Evolutionary conservation across 2,329 filamentous ascomycete genomes (phyloP).

Genomic region (Fusarium camptoceras): DNA sequence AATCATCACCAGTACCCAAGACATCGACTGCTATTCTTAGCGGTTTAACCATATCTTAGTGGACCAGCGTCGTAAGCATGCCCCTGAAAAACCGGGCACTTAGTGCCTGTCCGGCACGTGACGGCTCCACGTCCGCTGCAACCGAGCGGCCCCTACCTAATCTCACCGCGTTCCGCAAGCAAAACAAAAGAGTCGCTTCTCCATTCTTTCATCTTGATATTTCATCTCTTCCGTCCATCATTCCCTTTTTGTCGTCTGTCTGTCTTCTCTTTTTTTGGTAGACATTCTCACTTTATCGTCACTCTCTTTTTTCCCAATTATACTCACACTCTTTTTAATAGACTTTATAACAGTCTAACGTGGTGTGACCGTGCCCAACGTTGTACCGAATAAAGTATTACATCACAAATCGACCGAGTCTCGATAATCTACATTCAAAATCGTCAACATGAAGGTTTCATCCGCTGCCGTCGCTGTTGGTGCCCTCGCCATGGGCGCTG

Average conservation of each 20-base stretch:
- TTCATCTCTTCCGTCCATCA: slow-evolving; percentile 16
- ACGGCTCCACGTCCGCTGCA: slow-evolving; percentile 25
- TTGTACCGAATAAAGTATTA: slow-evolving; percentile 30
- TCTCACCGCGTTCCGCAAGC: slow-evolving; percentile 40
- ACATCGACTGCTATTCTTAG: slow-evolving; percentile 42
- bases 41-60: slow-evolving; percentile 26
- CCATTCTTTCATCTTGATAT: slow-evolving; percentile 29
- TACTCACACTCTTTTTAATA: slow-evolving; percentile 37
- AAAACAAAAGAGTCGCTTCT: slow-evolving; percentile 32
- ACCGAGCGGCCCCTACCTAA: slow-evolving; percentile 35
- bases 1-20: slow-evolving; percentile 26
- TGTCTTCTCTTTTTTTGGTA: slow-evolving; percentile 31
- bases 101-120: slow-evolving; percentile 37
- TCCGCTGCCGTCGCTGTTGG: slow-evolving; percentile 52
- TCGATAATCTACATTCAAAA: slow-evolving; percentile 23
- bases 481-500: slow-evolving; percentile 55
- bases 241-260: slow-evolving; percentile 26
- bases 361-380: slow-evolving; percentile 30
- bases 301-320: slow-evolving; percentile 43
- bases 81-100: slow-evolving; percentile 44
- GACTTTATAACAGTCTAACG: slow-evolving; percentile 14
- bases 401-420: slow-evolving; percentile 22
- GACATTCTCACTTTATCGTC: slow-evolving; percentile 42
- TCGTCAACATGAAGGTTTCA: slow-evolving; percentile 58
- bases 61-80: slow-evolving; percentile 37